Percentiles rank a stretch among this genome's conserved stretches.
These are phyloP conservation scores for Austroboletus eburneus DNA, from an alignment of 768 basidiomycete species.

Conservation along the genomic window DNA sequence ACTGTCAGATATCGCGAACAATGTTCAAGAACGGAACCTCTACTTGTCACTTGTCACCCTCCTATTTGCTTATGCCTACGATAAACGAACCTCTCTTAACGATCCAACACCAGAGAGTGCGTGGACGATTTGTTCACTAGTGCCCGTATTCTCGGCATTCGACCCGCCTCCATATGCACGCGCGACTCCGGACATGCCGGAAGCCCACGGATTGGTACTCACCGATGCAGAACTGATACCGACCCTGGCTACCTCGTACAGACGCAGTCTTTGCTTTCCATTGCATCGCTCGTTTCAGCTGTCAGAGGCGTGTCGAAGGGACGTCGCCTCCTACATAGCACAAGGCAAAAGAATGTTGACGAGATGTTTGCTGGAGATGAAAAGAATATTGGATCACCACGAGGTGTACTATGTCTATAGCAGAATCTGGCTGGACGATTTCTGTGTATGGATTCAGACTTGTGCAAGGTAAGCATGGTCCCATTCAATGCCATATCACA, in stretches of 20 bases:
- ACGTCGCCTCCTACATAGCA: constrained; percentile 54
- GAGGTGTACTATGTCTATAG: constrained; percentile 87
- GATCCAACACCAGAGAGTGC: constrained; percentile 88
- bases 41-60: constrained; percentile 68
- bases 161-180: constrained; percentile 57
- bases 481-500: neutral
- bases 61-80: constrained; percentile 80
- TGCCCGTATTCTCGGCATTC: constrained; percentile 78
- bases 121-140: constrained; percentile 75
- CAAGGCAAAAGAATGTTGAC: constrained; percentile 60
- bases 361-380: constrained; percentile 68
- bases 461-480: constrained; percentile 54
- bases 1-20: constrained; percentile 55
- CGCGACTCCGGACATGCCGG: constrained; percentile 11
- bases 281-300: constrained; percentile 75
- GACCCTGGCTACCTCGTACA: constrained; percentile 59
- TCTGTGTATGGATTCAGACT: constrained; percentile 75
- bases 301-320: constrained; percentile 61
- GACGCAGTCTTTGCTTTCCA: constrained; percentile 72
- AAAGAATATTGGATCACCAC: constrained; percentile 71
- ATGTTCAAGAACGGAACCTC: constrained; percentile 52
- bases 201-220: constrained; percentile 25
- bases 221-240: constrained; percentile 44
- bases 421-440: constrained; percentile 84
- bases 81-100: constrained; percentile 67